Conservation (phyloP, 164 flowering plant genomes). For the Nelumbo lutea region DNA sequence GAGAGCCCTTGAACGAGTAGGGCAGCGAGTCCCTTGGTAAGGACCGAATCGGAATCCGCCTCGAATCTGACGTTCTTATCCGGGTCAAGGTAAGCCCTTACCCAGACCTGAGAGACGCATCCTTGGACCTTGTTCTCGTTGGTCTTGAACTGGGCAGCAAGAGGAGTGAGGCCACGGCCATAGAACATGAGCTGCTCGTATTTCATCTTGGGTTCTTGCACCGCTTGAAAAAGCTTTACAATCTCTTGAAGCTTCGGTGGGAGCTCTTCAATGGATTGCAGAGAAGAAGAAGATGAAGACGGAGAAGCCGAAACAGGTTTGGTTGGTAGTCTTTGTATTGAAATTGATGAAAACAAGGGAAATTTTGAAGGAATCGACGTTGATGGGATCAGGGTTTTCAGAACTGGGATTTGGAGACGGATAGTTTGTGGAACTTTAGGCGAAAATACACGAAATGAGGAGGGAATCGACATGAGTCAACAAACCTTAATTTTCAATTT, state of each 20-base stretch:
- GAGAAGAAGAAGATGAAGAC: constrained; percentile 16
- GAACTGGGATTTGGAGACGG: constrained; percentile 10
- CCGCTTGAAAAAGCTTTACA: constrained; percentile 80
- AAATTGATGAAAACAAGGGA: constrained; percentile 27
- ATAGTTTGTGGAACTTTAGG: constrained; percentile 29
- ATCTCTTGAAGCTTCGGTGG: constrained; percentile 85
- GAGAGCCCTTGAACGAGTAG: constrained; percentile 83
- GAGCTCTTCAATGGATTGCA: constrained; percentile 55
- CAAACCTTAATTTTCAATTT: too few species aligned
- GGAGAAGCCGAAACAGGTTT: constrained; percentile 17
- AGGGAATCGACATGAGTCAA: constrained; percentile 26
- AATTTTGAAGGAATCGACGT: constrained; percentile 16
- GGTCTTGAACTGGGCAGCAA: constrained; percentile 54
- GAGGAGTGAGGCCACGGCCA: constrained; percentile 54
- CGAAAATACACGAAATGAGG: constrained; percentile 32
- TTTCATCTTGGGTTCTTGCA: constrained; percentile 66
- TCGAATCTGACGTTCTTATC: constrained; percentile 62
- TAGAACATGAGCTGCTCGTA: constrained; percentile 83
- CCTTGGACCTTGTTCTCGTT: constrained; percentile 82
- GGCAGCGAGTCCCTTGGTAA: constrained; percentile 95
- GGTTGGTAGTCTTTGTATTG: constrained; percentile 45
- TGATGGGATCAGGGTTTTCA: constrained; percentile 18
- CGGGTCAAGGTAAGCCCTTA: constrained; percentile 62
- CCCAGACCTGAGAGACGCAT: constrained; percentile 98
- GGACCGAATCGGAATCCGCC: constrained; percentile 90